These are phyloP conservation scores for Sideroxylon spinosum DNA, from an alignment of 179 eudicot genomes.

Conservation along the genomic window DNA sequence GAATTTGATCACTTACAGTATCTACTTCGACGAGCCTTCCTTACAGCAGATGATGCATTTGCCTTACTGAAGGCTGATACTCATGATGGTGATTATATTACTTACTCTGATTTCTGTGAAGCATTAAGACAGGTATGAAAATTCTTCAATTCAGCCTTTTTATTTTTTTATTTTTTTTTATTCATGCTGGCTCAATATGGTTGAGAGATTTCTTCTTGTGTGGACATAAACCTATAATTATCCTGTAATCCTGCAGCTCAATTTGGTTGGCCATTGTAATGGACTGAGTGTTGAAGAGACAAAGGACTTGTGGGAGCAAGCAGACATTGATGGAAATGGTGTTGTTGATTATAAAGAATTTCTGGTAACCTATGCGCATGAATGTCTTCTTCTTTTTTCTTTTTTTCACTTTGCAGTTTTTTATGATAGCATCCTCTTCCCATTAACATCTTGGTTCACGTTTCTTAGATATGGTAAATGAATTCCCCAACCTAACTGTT, in stretches of 20 bases:
- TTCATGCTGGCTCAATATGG: not conserved
- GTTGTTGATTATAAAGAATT: slow-evolving; percentile 75
- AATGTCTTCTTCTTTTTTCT: no score
- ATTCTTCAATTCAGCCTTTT: not conserved
- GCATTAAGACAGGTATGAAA: slow-evolving; percentile 66
- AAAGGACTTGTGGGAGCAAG: slow-evolving; percentile 90
- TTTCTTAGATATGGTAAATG: not conserved
- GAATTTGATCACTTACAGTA: slow-evolving; percentile 42
- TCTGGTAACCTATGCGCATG: slow-evolving; percentile 37
- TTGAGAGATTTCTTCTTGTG: not conserved
- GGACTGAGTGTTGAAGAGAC: slow-evolving; percentile 74
- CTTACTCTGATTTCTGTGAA: slow-evolving; percentile 76
- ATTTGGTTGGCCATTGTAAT: slow-evolving; percentile 59
- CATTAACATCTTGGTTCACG: not conserved
- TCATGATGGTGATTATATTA: slow-evolving; percentile 52
- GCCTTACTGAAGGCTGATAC: slow-evolving; percentile 72
- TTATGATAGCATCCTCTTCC: not conserved
- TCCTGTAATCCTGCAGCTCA: slow-evolving; percentile 51
- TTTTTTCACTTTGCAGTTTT: not conserved
- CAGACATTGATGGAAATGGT: slow-evolving; percentile 90
- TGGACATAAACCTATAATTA: slow-evolving; percentile 13
- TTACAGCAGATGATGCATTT: slow-evolving; percentile 73
- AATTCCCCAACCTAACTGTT: not conserved
- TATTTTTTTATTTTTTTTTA: not conserved
- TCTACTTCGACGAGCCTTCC: slow-evolving; percentile 72